phyloP scores from a whole-genome alignment of 2,329 filamentous ascomycete species.

The Podosphaera fusca region DNA sequence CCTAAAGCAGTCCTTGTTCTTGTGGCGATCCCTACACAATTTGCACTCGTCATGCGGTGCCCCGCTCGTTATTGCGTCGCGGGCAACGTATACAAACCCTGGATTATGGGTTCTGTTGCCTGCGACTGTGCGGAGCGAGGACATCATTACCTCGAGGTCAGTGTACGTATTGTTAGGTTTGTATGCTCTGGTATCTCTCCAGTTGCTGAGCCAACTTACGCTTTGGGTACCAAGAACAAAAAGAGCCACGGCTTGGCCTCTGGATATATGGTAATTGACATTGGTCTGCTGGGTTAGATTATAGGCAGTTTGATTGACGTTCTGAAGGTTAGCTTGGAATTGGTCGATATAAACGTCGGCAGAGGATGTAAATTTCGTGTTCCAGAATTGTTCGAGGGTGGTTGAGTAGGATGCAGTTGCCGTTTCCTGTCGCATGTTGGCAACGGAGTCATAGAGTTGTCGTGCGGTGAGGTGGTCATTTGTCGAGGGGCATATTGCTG shows the following conservation, averaged over 20 bases:
- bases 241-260: not conserved
- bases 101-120: not conserved
- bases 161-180: not conserved
- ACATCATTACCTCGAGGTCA: not conserved
- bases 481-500: not conserved
- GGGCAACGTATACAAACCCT: not conserved
- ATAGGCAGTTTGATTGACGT: not conserved
- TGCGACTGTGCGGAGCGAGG: not conserved
- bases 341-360: not conserved
- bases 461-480: not conserved
- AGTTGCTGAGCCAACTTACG: not conserved
- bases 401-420: not conserved
- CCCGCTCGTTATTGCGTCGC: not conserved
- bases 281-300: not conserved
- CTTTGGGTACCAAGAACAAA: not conserved
- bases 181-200: not conserved
- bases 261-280: not conserved
- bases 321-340: not conserved
- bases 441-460: not conserved
- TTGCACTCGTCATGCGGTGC: not conserved
- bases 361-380: too few relatives aligned
- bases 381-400: too few relatives aligned
- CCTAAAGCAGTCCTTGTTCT: not conserved
- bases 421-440: too few relatives aligned
- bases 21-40: not conserved